Conservation (phyloP, 441 rosid species). For the Breynia disticha region DNA sequence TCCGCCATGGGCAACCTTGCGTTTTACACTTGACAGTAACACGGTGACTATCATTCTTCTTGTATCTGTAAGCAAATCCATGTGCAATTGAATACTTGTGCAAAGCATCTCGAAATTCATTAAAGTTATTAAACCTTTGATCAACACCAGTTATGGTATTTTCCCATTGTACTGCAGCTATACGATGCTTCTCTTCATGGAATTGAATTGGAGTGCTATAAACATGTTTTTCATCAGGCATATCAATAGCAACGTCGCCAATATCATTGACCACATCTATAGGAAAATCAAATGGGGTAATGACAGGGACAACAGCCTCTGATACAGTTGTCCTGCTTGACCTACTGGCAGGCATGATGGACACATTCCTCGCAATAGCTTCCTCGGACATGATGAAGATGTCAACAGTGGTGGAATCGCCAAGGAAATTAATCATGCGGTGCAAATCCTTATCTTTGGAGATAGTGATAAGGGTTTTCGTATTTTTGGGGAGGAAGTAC, state of each 20-base stretch:
- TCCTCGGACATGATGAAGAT: slow-evolving; percentile 60
- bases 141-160: slow-evolving; percentile 77
- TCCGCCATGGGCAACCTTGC: slow-evolving; percentile 72
- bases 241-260: slow-evolving; percentile 25
- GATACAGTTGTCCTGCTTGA: slow-evolving; percentile 64
- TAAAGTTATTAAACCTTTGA: slow-evolving; percentile 67
- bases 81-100: slow-evolving; percentile 78
- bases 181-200: slow-evolving; percentile 34
- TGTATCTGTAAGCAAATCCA: slow-evolving; percentile 35
- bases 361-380: slow-evolving; percentile 34
- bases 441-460: slow-evolving; percentile 78
- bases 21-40: slow-evolving; percentile 65
- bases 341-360: slow-evolving; percentile 68
- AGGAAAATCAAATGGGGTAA: slow-evolving; percentile 27
- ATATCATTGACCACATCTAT: slow-evolving; percentile 23
- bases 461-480: slow-evolving; percentile 60
- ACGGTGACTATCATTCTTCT: slow-evolving; percentile 46
- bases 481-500: slow-evolving; percentile 34
- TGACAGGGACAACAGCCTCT: slow-evolving; percentile 42
- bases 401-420: slow-evolving; percentile 48
- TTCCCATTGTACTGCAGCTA: slow-evolving; percentile 67
- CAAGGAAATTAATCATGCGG: slow-evolving; percentile 62
- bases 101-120: slow-evolving; percentile 69
- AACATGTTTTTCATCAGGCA: slow-evolving; percentile 29
- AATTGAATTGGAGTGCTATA: slow-evolving; percentile 20